These are phyloP conservation scores for Phellopilus nigrolimitatus DNA, from an alignment of 1,284 basidiomycete species.

Conservation along the genomic window DNA sequence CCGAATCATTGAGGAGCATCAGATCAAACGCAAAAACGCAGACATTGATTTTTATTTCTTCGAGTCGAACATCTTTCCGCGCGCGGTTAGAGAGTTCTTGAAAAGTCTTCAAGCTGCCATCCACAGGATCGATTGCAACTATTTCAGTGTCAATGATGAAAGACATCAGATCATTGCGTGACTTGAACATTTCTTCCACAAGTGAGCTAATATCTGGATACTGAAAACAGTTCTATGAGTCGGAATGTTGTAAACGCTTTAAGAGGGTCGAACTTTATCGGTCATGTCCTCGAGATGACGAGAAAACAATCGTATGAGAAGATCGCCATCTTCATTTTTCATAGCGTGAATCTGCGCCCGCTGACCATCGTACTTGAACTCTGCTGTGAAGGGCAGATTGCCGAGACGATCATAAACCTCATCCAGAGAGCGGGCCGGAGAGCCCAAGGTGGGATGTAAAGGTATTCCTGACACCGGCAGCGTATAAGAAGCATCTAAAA, in stretches of 20 bases:
- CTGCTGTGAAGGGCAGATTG: conserved; percentile 67
- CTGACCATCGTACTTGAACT: conserved; percentile 87
- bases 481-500: background rate
- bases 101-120: conserved; percentile 70
- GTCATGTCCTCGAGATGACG: conserved; percentile 93
- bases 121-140: conserved; percentile 68
- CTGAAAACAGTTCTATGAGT: conserved; percentile 36
- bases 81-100: conserved; percentile 85
- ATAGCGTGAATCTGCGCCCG: conserved; percentile 78
- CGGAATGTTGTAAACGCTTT: conserved; percentile 10
- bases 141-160: conserved; percentile 86
- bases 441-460: conserved; percentile 71
- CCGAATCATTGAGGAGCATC: conserved; percentile 82
- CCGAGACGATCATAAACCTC: conserved; percentile 77
- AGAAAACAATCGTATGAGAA: conserved; percentile 74
- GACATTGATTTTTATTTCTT: conserved; percentile 79
- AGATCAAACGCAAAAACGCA: conserved; percentile 90
- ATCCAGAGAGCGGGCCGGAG: conserved; percentile 79
- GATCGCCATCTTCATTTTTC: conserved; percentile 37
- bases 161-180: conserved; percentile 47
- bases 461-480: conserved; percentile 49
- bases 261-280: conserved; percentile 50
- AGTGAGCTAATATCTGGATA: conserved; percentile 83
- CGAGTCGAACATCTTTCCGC: conserved; percentile 78
- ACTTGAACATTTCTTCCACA: conserved; percentile 44